Base-by-base conservation (phyloP, 2,329 filamentous ascomycete species). In the Penicillium olsonii region DNA sequence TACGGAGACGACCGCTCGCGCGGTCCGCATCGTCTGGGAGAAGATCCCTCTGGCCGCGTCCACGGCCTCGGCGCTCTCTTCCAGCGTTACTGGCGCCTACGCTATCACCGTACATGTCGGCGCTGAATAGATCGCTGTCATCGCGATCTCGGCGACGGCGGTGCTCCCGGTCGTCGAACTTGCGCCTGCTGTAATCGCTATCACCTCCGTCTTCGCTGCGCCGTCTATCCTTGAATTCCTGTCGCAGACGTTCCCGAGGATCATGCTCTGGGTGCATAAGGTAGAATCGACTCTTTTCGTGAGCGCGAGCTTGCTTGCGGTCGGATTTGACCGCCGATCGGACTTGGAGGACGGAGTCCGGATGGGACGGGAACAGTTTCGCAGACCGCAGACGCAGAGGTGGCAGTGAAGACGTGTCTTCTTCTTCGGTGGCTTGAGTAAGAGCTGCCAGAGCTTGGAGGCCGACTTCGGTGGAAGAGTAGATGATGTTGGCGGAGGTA, bases 221-320 rank as follows among this genome's bases (percentile, higher is more conserved):
- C 37, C 75, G 68, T 49, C 75, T 69, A 34, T 82, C 78, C 5
- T 69, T 62, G 31, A 75, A 68, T 42, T 81, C 77, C 50, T 77
- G 78, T 51, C 85, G 80, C 54, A 84, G 76, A 44, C 83, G 82
- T 72, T 89, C 90, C 59, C 86, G 85, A 2, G 87, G 90, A 63
- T 96, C 92, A 66, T 91, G 84, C 61, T 96, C 89, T 1, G 92
- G 92, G 61, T 97, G 89, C 63, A 94, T 81, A 29, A 96, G 83
- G 68, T 99, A 99, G 75, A 95, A 97, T 11, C 90, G 83, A 71
- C 92, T 97, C 53, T 88, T 82, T 42, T 87, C 81, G 10, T 90
- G 83, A 1, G 94, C 92, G 34, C 89, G 87, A 37, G 78, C 82
- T 62, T 84, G 82, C 72, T 99, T 99, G 66, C 80, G 87, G 72